phyloP scores from a whole-genome alignment of 148 eudicot species.

The Vaccinium macrocarpon region DNA sequence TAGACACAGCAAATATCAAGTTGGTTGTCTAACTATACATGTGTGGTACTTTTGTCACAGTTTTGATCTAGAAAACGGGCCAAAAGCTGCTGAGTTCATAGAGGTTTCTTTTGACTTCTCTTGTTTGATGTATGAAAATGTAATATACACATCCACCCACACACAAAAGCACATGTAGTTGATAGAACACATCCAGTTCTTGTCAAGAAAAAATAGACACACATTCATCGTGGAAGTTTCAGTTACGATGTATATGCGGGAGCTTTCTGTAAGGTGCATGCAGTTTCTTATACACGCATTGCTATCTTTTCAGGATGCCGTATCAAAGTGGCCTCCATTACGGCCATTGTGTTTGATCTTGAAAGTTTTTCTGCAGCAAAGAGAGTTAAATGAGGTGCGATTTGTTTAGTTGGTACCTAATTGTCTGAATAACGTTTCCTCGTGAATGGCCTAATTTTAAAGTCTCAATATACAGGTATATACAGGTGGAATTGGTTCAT shows the following conservation, averaged over 20 bases:
- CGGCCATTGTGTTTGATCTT: constrained; percentile 92
- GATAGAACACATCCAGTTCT: not conserved
- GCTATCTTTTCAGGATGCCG: constrained; percentile 56
- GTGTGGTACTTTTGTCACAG: constrained; percentile 30
- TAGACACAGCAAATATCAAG: not conserved
- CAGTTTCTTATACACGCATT: constrained; percentile 3
- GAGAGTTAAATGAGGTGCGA: constrained; percentile 85
- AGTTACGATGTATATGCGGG: not conserved
- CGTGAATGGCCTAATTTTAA: constrained; percentile 4
- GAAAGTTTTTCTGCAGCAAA: constrained; percentile 93
- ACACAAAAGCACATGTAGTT: not conserved
- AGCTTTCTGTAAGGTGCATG: not conserved
- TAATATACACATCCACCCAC: not conserved
- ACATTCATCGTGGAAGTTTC: not conserved
- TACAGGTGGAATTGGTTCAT: constrained; percentile 93
- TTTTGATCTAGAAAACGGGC: constrained; percentile 90
- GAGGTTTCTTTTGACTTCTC: constrained; percentile 43
- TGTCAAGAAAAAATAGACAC: not conserved
- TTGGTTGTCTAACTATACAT: not conserved
- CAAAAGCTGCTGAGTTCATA: constrained; percentile 92
- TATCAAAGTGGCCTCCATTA: constrained; percentile 74
- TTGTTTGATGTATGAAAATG: not conserved
- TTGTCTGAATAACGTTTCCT: not conserved
- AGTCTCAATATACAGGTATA: constrained; percentile 52
- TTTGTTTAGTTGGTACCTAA: not conserved